Base-by-base conservation (phyloP, 2,329 filamentous ascomycete species). In the Cordyceps cateniannulata region DNA sequence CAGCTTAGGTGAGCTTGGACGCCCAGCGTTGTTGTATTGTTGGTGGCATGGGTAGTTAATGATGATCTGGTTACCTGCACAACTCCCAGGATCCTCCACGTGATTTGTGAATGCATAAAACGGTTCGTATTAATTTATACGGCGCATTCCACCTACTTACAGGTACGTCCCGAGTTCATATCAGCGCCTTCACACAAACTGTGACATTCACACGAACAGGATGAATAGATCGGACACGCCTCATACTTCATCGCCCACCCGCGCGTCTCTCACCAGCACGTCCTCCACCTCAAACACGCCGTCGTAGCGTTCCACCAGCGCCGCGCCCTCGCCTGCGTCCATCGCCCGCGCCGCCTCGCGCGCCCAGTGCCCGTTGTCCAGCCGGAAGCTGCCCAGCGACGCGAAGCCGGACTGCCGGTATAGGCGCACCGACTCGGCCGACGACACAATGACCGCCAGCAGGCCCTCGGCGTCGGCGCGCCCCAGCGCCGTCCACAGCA, bases 131-230 rank as follows among this genome's bases (percentile, higher is more conserved):
- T n/a, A n/a, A n/a, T n/a, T n/a, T 35, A 35, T 12, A 35, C 32
- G 4, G 32, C 32, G 8, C 32, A 35, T 35, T 3, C 8, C 32
- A 35, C 5, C 32, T 12, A 35, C 3, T 12, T 35, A 35, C 32
- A 12, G 8, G 32, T 35, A 9, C 32, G 32, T 35, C 32, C n/a
- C n/a, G 14, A 35, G 32, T 35, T 35, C 32, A 12, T 35, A 35
- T 35, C 32, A 35, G 10, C 32, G 32, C 32, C 2, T 35, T 4
- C 32, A 35, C 8, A 10, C 32, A 35, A n/a, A 10, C 32, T n/a
- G 12, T 16, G 18, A n/a, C 38, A 0, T 81, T 84, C 0, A 73
- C 72, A 85, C 62, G 10, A 35, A 12, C 32, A 35, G 32, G 4
- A 75, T 42, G 6, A n/a, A 18, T 42, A 42, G 14, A 42, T n/a